Percentiles rank a stretch among this genome's conserved stretches.
Evolutionary conservation across 1,284 basidiomycete species (phyloP).

Genomic region (Heliocybe sulcata): DNA sequence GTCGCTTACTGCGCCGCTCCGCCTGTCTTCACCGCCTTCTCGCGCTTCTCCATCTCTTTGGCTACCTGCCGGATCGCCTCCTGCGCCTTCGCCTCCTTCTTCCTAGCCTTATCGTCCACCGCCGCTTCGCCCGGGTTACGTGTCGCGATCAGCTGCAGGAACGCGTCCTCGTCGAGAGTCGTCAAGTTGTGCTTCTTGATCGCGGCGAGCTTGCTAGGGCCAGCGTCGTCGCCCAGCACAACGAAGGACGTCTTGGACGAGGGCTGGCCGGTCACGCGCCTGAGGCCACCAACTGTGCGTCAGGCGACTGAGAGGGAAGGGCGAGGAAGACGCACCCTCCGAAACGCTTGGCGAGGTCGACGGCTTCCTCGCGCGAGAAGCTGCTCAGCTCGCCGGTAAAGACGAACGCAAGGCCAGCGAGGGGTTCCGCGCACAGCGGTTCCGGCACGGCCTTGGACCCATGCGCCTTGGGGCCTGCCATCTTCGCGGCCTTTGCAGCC

Average conservation of each 20-base stretch:
- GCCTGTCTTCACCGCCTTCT: slow-evolving; percentile 31
- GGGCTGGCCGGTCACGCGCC: slow-evolving; percentile 81
- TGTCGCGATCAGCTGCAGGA: slow-evolving; percentile 76
- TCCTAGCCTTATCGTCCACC: slow-evolving; percentile 76
- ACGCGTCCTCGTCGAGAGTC: slow-evolving; percentile 84
- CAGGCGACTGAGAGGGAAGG: neutral
- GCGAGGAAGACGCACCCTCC: slow-evolving; percentile 59
- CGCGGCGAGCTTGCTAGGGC: slow-evolving; percentile 78
- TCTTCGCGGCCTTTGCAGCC: slow-evolving; percentile 56
- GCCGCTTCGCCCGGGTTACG: slow-evolving; percentile 32
- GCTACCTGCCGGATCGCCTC: slow-evolving; percentile 69
- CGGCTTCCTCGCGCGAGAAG: slow-evolving; percentile 84
- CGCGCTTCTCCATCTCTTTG: slow-evolving; percentile 67
- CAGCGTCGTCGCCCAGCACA: slow-evolving; percentile 84
- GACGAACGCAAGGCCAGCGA: slow-evolving; percentile 87
- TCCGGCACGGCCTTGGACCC: slow-evolving; percentile 84
- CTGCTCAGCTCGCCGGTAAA: slow-evolving; percentile 92
- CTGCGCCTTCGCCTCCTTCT: slow-evolving; percentile 80
- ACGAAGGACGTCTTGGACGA: slow-evolving; percentile 91
- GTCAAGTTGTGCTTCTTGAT: slow-evolving; percentile 77
- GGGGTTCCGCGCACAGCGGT: slow-evolving; percentile 64
- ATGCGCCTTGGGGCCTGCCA: slow-evolving; percentile 66
- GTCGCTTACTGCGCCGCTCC: slow-evolving; percentile 16
- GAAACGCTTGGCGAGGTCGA: slow-evolving; percentile 87
- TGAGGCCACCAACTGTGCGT: slow-evolving; percentile 21